Percentiles rank a stretch among this genome's conserved stretches.
Conservation (phyloP, 495 filamentous ascomycete genomes). For the Aspergillus bertholletiae region DNA sequence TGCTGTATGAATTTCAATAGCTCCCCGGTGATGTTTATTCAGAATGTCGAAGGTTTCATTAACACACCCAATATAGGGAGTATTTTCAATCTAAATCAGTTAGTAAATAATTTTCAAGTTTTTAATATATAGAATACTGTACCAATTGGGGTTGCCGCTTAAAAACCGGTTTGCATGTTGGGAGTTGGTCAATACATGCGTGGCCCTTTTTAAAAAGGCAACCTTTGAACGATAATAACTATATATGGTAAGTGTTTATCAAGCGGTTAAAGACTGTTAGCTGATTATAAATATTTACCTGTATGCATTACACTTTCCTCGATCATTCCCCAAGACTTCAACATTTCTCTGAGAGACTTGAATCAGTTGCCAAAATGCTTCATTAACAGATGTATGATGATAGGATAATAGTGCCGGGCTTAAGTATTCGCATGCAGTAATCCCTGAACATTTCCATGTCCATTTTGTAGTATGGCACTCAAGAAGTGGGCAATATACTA, state of each 20-base stretch:
- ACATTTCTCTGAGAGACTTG: not conserved
- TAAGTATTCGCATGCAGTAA: slow-evolving; percentile 7
- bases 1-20: not conserved
- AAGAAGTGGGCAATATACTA: not conserved
- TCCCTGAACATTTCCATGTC: slow-evolving; percentile 7
- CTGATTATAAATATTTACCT: slow-evolving; percentile 5
- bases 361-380: slow-evolving; percentile 1
- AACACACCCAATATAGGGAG: no score
- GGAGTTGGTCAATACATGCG: no score
- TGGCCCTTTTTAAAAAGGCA: slow-evolving; percentile 1
- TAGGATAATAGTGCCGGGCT: not conserved
- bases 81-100: no score
- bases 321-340: not conserved
- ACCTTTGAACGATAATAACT: slow-evolving; percentile 8
- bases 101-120: no score
- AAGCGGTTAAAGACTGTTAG: not conserved
- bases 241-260: not conserved
- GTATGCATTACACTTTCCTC: slow-evolving; percentile 5
- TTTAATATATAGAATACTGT: no score
- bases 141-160: not conserved
- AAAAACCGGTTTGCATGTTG: not conserved
- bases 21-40: no score
- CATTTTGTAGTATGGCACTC: not conserved
- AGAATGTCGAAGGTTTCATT: no score
- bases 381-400: no score